Base-by-base conservation (phyloP, 2,329 filamentous ascomycete species). In the Trichophaea hybrida region DNA sequence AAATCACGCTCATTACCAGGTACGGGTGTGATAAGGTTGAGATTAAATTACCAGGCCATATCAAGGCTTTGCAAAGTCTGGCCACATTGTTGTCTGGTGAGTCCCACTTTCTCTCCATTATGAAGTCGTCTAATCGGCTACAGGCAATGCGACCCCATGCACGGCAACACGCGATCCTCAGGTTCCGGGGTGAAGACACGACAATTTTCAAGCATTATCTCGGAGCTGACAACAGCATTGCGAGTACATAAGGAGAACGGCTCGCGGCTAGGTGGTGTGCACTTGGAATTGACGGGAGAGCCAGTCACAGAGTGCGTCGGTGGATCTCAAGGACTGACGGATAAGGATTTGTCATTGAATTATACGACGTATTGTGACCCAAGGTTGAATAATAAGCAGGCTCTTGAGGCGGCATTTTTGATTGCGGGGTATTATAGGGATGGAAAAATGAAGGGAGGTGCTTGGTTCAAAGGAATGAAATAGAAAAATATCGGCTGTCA, bases 361-460 rank as follows among this genome's bases (percentile, higher is more conserved):
- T 98, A 98, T 73, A 94, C 89, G 4, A 94, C 86, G 40, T 97
- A 91, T 76, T 98, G 93, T 72, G 93, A 98, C 72, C 93, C 93
- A 4, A 76, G 93, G 31, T 75, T 98, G 66, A 98, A 98, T 70
- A 93, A 97, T 78, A 96, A 97, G 75, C 93, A 98, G 76, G 90
- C 93, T 0, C 78, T 98, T 12, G 93, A 98, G 75, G 73, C 97
- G 71, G 90, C 93, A 0, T 98, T 98, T 72, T 74, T 97, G 69
- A 84, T 98, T 52, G 93, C 93, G 0, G 88, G 88, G 4, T 86
- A 90, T 69, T 93, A 82, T 69, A 73, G 80, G 10, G 75, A 77
- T 49, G 74, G 76, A 61, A 68, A 70, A 43, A 70, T 55, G 24
- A 24, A 24, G 24, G 24, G 24, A 2, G 24, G 24, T 3, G 24